Evolutionary conservation across 345 rosid species (phyloP).

Genomic region (Arabis hirsuta): DNA sequence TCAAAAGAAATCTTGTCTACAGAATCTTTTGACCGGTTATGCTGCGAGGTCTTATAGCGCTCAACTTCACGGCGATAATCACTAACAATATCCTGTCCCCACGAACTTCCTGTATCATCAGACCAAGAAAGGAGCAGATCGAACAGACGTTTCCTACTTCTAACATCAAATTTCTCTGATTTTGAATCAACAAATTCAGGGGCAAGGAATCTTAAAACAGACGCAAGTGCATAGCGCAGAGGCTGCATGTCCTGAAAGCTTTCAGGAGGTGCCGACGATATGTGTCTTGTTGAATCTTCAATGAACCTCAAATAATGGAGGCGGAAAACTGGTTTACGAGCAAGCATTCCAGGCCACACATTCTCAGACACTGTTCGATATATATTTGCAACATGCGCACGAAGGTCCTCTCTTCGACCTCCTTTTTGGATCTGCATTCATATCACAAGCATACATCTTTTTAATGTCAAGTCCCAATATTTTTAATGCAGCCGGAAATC

Average conservation of each 20-base stretch:
- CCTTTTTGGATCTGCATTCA: conserved; percentile 78
- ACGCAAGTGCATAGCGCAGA: conserved; percentile 91
- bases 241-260: conserved; percentile 89
- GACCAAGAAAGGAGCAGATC: conserved; percentile 93
- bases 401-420: conserved; percentile 93
- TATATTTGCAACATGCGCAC: conserved; percentile 82
- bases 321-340: conserved; percentile 82
- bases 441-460: conserved; percentile 27
- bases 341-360: conserved; percentile 96
- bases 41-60: conserved; percentile 92
- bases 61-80: conserved; percentile 98
- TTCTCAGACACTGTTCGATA: conserved; percentile 90
- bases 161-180: conserved; percentile 88
- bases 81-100: conserved; percentile 85
- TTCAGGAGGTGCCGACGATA: conserved; percentile 62
- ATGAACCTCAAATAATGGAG: conserved; percentile 91
- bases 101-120: conserved; percentile 79
- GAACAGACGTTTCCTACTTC: conserved; percentile 85
- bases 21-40: conserved; percentile 91
- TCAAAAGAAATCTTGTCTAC: conserved; percentile 91
- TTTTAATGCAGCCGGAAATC: conserved; percentile 15
- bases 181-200: conserved; percentile 94
- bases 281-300: conserved; percentile 81
- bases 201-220: conserved; percentile 86
- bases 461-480: conserved; percentile 24